Evolutionary conservation across 2,329 filamentous ascomycete species (phyloP).

Genomic region (Davidsoniella australis): DNA sequence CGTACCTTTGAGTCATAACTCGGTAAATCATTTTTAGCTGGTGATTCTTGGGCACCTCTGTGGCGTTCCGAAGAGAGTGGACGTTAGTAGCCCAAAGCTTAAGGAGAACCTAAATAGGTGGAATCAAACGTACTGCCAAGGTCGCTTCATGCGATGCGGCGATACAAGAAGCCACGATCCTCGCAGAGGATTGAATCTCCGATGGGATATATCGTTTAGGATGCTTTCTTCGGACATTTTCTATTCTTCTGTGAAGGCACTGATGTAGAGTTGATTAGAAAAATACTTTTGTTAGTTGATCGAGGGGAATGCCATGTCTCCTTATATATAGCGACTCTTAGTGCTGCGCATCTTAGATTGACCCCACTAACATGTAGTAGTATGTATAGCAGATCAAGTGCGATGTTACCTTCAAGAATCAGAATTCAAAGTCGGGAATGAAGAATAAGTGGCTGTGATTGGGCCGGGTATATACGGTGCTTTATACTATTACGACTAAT

Average conservation of each 20-base stretch:
- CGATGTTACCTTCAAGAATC: too few species aligned
- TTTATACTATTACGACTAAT: too few species aligned
- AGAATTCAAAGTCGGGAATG: too few species aligned
- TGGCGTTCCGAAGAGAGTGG: background rate
- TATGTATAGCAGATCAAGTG: too few species aligned
- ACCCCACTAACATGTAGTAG: background rate
- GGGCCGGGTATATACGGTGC: too few species aligned
- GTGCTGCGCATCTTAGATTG: background rate
- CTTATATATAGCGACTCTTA: background rate
- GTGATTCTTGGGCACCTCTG: conserved; percentile 62
- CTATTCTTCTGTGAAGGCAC: too few species aligned
- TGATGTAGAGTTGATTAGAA: background rate
- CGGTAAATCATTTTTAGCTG: conserved; percentile 52
- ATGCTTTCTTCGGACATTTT: conserved; percentile 52
- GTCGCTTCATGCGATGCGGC: conserved; percentile 87
- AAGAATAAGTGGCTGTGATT: too few species aligned
- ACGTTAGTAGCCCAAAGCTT: background rate
- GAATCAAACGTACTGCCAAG: conserved; percentile 67
- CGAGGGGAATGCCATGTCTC: background rate
- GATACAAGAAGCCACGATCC: conserved; percentile 89
- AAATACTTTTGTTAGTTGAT: background rate
- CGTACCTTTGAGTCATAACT: conserved; percentile 59
- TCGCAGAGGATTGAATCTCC: conserved; percentile 80
- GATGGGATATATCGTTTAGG: conserved; percentile 89
- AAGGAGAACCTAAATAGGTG: background rate